Base-by-base conservation (phyloP, 1,284 basidiomycete genomes). In the Cystobasidium pallidum region DNA sequence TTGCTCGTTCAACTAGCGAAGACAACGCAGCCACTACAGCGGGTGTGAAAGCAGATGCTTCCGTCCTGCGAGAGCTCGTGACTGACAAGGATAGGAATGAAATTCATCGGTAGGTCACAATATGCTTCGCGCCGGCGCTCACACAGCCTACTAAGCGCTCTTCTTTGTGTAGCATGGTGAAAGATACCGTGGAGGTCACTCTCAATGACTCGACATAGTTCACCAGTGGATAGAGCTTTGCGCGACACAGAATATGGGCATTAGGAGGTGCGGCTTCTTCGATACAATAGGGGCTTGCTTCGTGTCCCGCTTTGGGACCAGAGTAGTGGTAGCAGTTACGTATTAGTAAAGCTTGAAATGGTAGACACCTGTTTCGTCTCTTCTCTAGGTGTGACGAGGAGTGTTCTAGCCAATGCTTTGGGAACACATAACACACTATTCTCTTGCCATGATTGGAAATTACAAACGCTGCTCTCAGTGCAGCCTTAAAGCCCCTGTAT, bases 1-100 rank as follows among this genome's bases (percentile, higher is more conserved):
- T 91, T 64, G 84, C 83, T 41, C 86, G 89, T 58, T 78, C 78
- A n/a, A 66, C 54, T 6, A 55, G 55, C 54, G 65, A 62, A 47
- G 73, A 74, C n/a, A 62, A 57, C n/a, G 45, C 73, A 34, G 65
- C 65, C 13, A 66, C 59, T 11, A 70, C 58, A 15, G 67, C 66
- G 6, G 61, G 59, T 30, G 67, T 70, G 21, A 65, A 49, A 15
- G 73, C 67, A 11, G 73, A 74, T 36, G 73, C 67, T 26, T 49
- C 59, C 3, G 67, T 66, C 3, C 45, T 74, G 7, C 49, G 65
- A 49, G 73, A 70, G 41, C 62, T 74, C 2, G 67, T 74, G 6
- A 74, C 66, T 3, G 73, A 70, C 47, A 62, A 63, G 45, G 73
- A 74, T 36, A 64, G 61, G 30, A 70, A 64, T 57, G 67, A 65